These are phyloP conservation scores for Pluteus cervinus DNA, from an alignment of 768 basidiomycete genomes.

Conservation along the genomic window DNA sequence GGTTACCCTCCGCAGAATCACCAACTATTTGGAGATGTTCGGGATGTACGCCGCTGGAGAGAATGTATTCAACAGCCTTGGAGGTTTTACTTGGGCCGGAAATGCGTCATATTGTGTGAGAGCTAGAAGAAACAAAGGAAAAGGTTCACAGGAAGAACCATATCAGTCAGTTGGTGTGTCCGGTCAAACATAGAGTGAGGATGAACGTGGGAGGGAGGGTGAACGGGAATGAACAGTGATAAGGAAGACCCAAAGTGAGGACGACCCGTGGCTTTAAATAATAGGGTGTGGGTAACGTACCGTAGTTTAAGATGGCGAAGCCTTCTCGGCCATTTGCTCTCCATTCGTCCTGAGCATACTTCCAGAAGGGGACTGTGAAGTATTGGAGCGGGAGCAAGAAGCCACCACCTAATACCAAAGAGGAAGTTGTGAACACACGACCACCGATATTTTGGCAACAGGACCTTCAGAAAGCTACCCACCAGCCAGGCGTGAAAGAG, in stretches of 20 bases:
- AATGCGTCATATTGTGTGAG: constrained; percentile 22
- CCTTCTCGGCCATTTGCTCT: constrained; percentile 12
- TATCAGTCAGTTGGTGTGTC: not conserved
- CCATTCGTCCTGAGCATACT: constrained; percentile 12
- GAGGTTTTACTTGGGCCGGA: constrained; percentile 24
- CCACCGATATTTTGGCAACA: too few relatives aligned
- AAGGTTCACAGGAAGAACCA: not conserved
- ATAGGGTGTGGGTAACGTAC: constrained; percentile 9
- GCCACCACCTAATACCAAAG: constrained; percentile 27
- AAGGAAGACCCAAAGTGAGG: too few relatives aligned
- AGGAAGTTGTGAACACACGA: too few relatives aligned
- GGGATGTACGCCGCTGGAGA: constrained; percentile 15
- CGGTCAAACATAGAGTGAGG: not conserved
- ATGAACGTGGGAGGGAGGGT: too few relatives aligned
- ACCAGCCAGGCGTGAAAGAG: too few relatives aligned
- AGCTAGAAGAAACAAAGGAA: not conserved
- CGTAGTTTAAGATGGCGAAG: constrained; percentile 19
- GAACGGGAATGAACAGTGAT: too few relatives aligned
- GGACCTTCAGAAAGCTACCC: too few relatives aligned
- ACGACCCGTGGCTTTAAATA: too few relatives aligned
- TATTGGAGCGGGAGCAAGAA: constrained; percentile 16
- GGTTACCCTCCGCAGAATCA: constrained; percentile 29
- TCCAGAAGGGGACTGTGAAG: constrained; percentile 18
- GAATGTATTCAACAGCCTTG: constrained; percentile 20
- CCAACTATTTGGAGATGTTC: constrained; percentile 22